These are phyloP conservation scores for Oryza australiensis DNA, from an alignment of 176 grass and related monocot species.

Conservation along the genomic window DNA sequence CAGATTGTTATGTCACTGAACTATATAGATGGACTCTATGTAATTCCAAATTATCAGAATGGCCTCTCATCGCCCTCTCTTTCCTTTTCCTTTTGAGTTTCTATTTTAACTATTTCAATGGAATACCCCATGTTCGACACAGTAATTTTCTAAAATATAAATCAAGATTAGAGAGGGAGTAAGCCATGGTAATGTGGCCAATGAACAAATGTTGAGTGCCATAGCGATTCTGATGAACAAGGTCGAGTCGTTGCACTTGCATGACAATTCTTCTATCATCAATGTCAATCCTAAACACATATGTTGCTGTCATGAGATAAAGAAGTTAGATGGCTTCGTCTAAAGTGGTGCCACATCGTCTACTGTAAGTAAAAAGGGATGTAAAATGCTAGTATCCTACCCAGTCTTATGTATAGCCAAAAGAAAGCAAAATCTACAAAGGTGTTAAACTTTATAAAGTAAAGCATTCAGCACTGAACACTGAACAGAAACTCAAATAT, in stretches of 20 bases:
- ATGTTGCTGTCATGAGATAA: no score
- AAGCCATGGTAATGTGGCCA: not conserved
- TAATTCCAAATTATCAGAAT: not conserved
- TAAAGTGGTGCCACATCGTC: not conserved
- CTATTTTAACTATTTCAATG: not conserved
- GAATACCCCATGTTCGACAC: no score
- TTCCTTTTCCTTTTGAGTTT: not conserved
- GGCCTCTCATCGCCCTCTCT: not conserved
- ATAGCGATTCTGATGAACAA: not conserved
- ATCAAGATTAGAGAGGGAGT: not conserved
- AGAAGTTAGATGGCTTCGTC: accelerated
- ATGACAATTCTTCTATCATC: not conserved
- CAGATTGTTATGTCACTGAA: not conserved
- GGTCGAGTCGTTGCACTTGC: not conserved
- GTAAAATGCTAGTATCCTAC: no score
- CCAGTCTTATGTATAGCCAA: no score
- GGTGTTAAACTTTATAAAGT: no score
- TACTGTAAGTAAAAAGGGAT: no score
- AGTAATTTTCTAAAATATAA: no score
- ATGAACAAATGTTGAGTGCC: not conserved
- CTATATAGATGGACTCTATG: not conserved
- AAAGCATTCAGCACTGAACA: no score
- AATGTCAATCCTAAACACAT: not conserved
- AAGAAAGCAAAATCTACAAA: no score
- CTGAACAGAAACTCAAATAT: no score